Evolutionary conservation across 1,284 basidiomycete genomes (phyloP).

Genomic region (Marasmius sp.): DNA sequence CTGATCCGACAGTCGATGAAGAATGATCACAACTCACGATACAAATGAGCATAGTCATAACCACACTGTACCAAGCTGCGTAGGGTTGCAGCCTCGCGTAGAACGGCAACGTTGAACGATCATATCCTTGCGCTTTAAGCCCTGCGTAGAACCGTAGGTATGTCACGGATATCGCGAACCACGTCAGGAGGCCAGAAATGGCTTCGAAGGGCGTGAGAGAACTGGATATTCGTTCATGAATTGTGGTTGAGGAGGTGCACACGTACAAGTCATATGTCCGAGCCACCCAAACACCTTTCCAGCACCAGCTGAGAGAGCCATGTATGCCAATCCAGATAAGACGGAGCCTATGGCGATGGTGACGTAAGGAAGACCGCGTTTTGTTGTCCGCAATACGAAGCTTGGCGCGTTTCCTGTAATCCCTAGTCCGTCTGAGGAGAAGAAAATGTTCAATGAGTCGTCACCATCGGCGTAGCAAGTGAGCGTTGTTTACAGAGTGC

Average conservation of each 20-base stretch:
- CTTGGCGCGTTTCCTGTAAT: conserved; percentile 74
- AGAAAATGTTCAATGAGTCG: not conserved
- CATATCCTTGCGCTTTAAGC: conserved; percentile 72
- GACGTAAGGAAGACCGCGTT: conserved; percentile 74
- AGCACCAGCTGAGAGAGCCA: conserved; percentile 59
- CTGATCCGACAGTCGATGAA: not conserved
- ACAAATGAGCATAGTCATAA: conserved; percentile 60
- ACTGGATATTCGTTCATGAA: conserved; percentile 10
- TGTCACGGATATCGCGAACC: conserved; percentile 81
- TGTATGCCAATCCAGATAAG: conserved; percentile 77
- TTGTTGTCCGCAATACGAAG: conserved; percentile 68
- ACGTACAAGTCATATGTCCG: conserved; percentile 60
- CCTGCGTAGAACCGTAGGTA: conserved; percentile 82
- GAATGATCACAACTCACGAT: conserved; percentile 48
- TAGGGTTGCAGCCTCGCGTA: conserved; percentile 61
- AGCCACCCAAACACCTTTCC: conserved; percentile 80
- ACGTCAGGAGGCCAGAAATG: conserved; percentile 68
- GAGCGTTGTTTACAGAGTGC: conserved; percentile 62
- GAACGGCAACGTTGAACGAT: conserved; percentile 69
- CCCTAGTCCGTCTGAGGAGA: conserved; percentile 72
- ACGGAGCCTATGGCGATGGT: conserved; percentile 65
- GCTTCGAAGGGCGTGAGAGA: conserved; percentile 36
- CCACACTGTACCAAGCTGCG: conserved; percentile 66
- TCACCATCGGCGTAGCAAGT: not conserved
- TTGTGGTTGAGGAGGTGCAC: conserved; percentile 17